Conservation (phyloP, 164 flowering plant genomes). For the Tetracentron sinense region DNA sequence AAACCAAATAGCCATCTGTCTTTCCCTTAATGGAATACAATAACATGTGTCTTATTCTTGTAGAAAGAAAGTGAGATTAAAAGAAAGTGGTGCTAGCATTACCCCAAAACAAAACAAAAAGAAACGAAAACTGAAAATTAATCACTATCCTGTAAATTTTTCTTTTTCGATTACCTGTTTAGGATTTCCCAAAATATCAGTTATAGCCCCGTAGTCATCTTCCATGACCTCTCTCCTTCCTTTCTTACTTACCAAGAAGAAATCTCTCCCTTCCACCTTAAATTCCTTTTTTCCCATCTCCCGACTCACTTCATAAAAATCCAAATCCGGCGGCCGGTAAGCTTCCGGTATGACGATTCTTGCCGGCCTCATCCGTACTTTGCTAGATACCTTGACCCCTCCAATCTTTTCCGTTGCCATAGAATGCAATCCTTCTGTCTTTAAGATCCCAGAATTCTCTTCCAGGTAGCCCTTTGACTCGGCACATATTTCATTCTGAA, state of each 20-base stretch:
- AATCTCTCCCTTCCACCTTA: slow-evolving; percentile 31
- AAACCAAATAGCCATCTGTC: no score
- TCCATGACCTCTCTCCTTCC: slow-evolving; percentile 47
- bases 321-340: background rate
- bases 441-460: background rate
- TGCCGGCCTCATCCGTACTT: slow-evolving; percentile 30
- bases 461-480: background rate
- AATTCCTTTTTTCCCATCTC: slow-evolving; percentile 16
- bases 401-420: background rate
- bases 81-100: background rate
- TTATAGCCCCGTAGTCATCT: slow-evolving; percentile 30
- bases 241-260: slow-evolving; percentile 31
- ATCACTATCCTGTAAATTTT: no score
- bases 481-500: background rate
- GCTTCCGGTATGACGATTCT: slow-evolving; percentile 25
- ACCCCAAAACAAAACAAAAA: background rate
- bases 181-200: slow-evolving; percentile 32
- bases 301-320: slow-evolving; percentile 9
- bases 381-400: background rate
- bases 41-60: no score
- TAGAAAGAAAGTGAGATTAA: no score
- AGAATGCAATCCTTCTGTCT: slow-evolving; percentile 1
- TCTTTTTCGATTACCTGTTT: slow-evolving; percentile 27
- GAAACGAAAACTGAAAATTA: background rate
- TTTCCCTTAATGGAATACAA: no score